These are phyloP conservation scores for Cupressus sempervirens DNA, from an alignment of 75 land plant genomes.

Conservation along the genomic window DNA sequence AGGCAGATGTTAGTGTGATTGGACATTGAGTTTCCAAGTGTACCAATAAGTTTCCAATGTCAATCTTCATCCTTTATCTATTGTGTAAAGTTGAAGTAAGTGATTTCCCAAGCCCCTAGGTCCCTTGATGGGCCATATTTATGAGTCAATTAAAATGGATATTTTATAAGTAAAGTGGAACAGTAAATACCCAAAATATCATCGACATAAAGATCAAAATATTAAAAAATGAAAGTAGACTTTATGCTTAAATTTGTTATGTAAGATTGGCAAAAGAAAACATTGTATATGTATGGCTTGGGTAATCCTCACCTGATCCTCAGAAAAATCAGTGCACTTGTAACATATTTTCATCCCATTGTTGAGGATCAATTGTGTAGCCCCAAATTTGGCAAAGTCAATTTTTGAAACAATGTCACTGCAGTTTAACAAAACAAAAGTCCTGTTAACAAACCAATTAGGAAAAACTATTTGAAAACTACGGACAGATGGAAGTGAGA, in stretches of 20 bases:
- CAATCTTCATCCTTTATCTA: neutral
- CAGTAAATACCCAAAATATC: neutral
- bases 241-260: neutral
- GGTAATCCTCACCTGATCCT: slow-evolving; percentile 62
- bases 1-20: neutral
- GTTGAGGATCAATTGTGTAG: slow-evolving; percentile 69
- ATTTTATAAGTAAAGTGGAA: neutral
- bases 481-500: neutral
- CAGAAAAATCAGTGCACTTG: slow-evolving; percentile 83
- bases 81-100: neutral
- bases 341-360: slow-evolving; percentile 96
- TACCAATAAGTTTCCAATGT: neutral
- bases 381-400: slow-evolving; percentile 63
- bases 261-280: neutral
- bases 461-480: neutral
- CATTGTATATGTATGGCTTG: neutral
- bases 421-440: neutral
- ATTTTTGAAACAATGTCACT: slow-evolving; percentile 50
- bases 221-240: neutral
- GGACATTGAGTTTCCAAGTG: neutral
- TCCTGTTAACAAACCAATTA: neutral
- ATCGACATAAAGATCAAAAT: neutral
- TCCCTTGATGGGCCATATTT: neutral
- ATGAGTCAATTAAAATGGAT: neutral
- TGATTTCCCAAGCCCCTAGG: neutral